Conservation (phyloP, 2,329 filamentous ascomycete species). For the Sclerotinia spermophila region DNA sequence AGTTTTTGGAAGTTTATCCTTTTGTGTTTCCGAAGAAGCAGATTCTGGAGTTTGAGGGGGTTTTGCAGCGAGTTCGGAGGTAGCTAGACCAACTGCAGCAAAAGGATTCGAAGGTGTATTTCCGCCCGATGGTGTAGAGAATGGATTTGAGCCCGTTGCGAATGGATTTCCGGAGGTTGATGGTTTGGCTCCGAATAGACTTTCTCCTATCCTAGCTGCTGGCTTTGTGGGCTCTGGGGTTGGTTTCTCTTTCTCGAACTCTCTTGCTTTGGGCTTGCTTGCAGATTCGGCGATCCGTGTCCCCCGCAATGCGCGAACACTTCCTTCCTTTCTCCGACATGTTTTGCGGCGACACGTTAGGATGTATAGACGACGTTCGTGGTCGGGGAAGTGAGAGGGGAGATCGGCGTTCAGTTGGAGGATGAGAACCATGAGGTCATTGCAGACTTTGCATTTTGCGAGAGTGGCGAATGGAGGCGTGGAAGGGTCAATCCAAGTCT, state of each 20-base stretch:
- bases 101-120: conserved; percentile 47
- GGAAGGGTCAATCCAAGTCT: conserved; percentile 81
- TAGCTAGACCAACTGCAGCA: conserved; percentile 33
- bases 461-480: conserved; percentile 70
- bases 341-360: conserved; percentile 74
- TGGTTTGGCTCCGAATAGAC: conserved; percentile 64
- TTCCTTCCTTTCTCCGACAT: conserved; percentile 80
- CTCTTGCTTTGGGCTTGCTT: conserved; percentile 5
- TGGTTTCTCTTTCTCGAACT: conserved; percentile 31
- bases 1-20: conserved; percentile 49
- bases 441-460: conserved; percentile 84
- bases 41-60: conserved; percentile 39
- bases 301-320: conserved; percentile 70
- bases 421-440: conserved; percentile 75
- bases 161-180: conserved; percentile 51
- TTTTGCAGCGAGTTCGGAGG: conserved; percentile 40
- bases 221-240: conserved; percentile 29
- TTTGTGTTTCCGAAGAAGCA: conserved; percentile 10
- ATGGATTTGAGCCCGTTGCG: conserved; percentile 54
- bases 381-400: conserved; percentile 77
- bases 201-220: conserved; percentile 54
- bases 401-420: conserved; percentile 90
- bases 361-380: conserved; percentile 84
- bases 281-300: conserved; percentile 46
- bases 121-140: conserved; percentile 56